Base-by-base conservation (phyloP, 306 rosid species). In the Hippophae tibetana region DNA sequence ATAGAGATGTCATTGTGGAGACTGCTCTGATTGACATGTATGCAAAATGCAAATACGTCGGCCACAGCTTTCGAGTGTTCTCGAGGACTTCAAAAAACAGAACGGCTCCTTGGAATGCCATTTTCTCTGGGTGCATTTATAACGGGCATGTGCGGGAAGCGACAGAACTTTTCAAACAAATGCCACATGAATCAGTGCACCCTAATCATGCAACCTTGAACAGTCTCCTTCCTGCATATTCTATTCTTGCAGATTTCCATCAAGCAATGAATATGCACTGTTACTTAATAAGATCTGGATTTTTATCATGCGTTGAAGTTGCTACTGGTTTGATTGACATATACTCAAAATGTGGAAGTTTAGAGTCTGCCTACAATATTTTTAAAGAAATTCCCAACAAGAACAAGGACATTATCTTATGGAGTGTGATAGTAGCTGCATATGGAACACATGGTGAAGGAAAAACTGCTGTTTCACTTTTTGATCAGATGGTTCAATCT, bases 361-460 rank as follows among this genome's bases (percentile, higher is more conserved):
- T 87, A 76, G 81, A 67, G 50, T 64, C 76, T 64, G 86, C 90
- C 52, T 81, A 83, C 75, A 70, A 71, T 49, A 61, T 81, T 73
- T 90, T 87, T 69, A 62, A 64, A 31, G 79, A 58, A 59, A 75
- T 87, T 63, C 77, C 84, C 57, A 51, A 46, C 7, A 69, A 72
- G 58, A 68, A 74, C 45, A 82, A 65, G 79, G 97, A 90, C 71
- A 70, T 78, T 68, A 69, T 90, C 63, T 49, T 82, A 18, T 90
- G 92, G 90, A 87, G 87, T 78, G 81, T 71, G 53, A 74, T 85
- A 72, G 76, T 90, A 60, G 74, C 95, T 70, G 80, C 87, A 53
- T 85, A 81, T 49, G 96, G 90, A 67, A 76, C 74, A 70, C 97
- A 90, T 13, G 97, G 94, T 23, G 66, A 81, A 51, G 95, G 94